Evolutionary conservation across 495 filamentous ascomycete species (phyloP).

Genomic region (Aspergillus diversus): DNA sequence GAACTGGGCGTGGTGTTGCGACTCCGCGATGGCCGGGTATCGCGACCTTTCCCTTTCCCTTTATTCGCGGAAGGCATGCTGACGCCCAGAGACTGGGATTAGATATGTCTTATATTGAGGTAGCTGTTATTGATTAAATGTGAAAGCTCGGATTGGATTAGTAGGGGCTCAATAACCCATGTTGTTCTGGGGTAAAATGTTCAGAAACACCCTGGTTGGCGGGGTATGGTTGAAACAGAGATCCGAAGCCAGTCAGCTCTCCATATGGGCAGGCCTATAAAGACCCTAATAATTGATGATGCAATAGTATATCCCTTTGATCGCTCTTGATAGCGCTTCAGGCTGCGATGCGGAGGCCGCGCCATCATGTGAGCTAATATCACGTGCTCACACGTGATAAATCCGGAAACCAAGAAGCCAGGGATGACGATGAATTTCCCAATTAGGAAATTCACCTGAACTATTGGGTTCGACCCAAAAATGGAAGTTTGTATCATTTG

Average conservation of each 20-base stretch:
- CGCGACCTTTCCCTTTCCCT: conserved; percentile 76
- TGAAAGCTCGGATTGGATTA: background rate
- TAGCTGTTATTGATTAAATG: conserved; percentile 2
- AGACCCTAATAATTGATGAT: background rate
- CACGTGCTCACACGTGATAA: conserved; percentile 4
- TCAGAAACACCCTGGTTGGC: background rate
- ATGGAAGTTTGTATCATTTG: background rate
- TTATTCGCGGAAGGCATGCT: conserved; percentile 60
- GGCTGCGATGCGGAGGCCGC: background rate
- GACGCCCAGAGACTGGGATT: background rate
- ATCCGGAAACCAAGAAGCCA: background rate
- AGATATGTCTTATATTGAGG: background rate
- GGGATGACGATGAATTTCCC: background rate
- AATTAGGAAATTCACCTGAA: background rate
- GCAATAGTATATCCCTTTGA: background rate
- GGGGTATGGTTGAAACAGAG: background rate
- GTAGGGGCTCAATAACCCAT: conserved; percentile 23
- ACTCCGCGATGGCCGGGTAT: conserved; percentile 74
- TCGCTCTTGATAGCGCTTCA: background rate
- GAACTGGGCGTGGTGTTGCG: conserved; percentile 85
- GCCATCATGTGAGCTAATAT: background rate
- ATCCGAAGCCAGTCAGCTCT: background rate
- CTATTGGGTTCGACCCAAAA: background rate
- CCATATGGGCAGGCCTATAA: background rate
- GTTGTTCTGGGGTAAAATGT: conserved; percentile 4